These are phyloP conservation scores for Pichia sp. DNA, from an alignment of 1,139 yeast species.

Conservation along the genomic window DNA sequence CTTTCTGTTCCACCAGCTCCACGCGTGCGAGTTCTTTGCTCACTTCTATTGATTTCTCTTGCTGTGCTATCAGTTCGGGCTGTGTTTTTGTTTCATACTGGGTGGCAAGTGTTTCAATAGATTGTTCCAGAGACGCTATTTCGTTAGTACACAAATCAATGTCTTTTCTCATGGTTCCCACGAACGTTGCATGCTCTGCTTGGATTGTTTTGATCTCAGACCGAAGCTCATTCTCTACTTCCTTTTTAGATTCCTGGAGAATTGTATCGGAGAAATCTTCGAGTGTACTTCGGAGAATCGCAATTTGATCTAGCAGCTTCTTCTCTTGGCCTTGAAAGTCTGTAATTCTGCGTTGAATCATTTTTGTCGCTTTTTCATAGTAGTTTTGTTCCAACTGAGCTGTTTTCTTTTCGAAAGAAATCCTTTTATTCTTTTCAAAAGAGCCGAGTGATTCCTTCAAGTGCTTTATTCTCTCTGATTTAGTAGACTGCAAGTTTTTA, in stretches of 20 bases:
- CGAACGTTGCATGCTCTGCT: neutral
- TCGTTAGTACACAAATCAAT: neutral
- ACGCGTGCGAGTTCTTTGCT: neutral
- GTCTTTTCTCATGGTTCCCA: neutral
- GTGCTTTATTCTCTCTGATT: conserved; percentile 9
- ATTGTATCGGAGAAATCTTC: conserved; percentile 4
- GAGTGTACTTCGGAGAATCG: conserved; percentile 6
- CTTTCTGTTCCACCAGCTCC: conserved; percentile 17
- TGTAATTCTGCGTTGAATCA: conserved; percentile 9
- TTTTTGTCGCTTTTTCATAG: conserved; percentile 13
- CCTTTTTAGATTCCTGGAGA: conserved; percentile 2
- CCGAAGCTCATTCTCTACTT: conserved; percentile 2
- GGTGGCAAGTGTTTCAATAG: conserved; percentile 2
- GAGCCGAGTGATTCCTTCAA: conserved; percentile 9
- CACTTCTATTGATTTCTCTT: neutral
- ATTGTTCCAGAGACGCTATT: neutral
- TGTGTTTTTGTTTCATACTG: neutral
- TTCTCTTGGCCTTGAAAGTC: conserved; percentile 8
- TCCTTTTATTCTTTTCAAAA: conserved; percentile 12
- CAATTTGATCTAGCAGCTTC: conserved; percentile 6
- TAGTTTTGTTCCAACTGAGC: conserved; percentile 15
- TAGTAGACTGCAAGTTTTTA: conserved; percentile 1
- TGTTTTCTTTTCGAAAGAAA: conserved; percentile 14
- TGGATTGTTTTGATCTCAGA: neutral
- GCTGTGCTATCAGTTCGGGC: neutral